Conservation (phyloP, 768 basidiomycete species). For the Suillus clintonianus region DNA sequence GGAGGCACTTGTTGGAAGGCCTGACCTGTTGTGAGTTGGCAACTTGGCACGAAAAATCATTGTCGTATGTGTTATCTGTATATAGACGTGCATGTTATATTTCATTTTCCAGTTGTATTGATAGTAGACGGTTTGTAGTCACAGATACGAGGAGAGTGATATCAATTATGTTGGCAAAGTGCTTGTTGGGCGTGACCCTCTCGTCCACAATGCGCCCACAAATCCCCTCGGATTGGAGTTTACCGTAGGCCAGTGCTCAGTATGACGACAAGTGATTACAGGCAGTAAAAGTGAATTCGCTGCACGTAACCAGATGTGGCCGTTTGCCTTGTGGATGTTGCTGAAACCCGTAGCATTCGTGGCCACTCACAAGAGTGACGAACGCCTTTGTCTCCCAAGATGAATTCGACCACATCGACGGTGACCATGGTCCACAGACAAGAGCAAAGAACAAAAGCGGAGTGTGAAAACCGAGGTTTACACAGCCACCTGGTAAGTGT, state of each 20-base stretch:
- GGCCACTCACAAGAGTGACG: background rate
- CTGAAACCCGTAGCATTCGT: background rate
- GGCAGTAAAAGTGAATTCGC: background rate
- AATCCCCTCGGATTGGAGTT: background rate
- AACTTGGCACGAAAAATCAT: background rate
- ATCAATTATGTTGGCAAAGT: background rate
- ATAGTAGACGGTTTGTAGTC: background rate
- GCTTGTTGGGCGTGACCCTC: background rate
- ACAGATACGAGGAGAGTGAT: background rate
- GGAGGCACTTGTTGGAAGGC: conserved; percentile 71
- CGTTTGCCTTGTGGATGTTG: background rate
- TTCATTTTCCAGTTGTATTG: background rate
- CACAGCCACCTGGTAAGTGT: conserved; percentile 16
- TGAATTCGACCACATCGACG: background rate
- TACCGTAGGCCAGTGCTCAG: background rate
- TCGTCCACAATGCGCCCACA: background rate
- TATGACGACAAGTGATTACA: background rate
- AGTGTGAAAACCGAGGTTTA: conserved; percentile 26
- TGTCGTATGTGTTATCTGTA: background rate
- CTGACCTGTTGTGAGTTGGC: conserved; percentile 46
- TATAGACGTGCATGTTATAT: background rate
- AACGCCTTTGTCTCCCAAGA: background rate
- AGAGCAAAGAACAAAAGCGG: conserved; percentile 16
- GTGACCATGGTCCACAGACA: background rate
- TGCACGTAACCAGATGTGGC: background rate